Conservation (phyloP, 2,329 filamentous ascomycete species). For the Epichloe scottii region DNA sequence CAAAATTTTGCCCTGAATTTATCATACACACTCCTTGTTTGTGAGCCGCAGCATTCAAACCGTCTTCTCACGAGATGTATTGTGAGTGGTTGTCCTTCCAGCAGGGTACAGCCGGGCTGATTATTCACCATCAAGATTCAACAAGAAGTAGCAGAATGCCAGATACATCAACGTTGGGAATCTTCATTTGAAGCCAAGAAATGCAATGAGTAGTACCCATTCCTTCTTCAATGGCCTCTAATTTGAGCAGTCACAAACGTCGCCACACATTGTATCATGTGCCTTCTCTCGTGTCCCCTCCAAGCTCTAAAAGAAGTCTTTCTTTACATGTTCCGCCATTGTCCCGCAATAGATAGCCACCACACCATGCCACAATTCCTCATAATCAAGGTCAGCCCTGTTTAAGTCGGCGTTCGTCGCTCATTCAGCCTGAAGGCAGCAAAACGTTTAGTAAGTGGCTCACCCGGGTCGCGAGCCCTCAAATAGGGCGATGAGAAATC, state of each 20-base stretch:
- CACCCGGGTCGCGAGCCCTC: constrained; percentile 26
- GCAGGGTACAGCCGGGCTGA: no score
- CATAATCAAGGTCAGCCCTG: neutral
- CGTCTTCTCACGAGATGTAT: no score
- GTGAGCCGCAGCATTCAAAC: no score
- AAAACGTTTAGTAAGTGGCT: constrained; percentile 54
- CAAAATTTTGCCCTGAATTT: constrained; percentile 1
- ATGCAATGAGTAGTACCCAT: neutral
- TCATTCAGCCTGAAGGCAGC: constrained; percentile 52
- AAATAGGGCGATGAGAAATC: constrained; percentile 3
- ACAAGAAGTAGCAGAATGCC: no score
- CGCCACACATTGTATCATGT: neutral
- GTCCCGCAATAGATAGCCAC: neutral
- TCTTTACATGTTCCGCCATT: neutral
- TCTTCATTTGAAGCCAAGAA: no score
- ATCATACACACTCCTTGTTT: neutral
- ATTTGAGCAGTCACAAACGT: neutral
- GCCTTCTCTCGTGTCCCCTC: neutral
- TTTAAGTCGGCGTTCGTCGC: constrained; percentile 9
- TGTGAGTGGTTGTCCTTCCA: no score
- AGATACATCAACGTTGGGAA: no score
- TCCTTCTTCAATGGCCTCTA: neutral
- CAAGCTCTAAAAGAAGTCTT: neutral
- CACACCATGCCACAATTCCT: neutral
- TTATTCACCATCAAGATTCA: no score